phyloP scores from a whole-genome alignment of 2,329 filamentous ascomycete genomes.

The Ceratocystis ficicola region DNA sequence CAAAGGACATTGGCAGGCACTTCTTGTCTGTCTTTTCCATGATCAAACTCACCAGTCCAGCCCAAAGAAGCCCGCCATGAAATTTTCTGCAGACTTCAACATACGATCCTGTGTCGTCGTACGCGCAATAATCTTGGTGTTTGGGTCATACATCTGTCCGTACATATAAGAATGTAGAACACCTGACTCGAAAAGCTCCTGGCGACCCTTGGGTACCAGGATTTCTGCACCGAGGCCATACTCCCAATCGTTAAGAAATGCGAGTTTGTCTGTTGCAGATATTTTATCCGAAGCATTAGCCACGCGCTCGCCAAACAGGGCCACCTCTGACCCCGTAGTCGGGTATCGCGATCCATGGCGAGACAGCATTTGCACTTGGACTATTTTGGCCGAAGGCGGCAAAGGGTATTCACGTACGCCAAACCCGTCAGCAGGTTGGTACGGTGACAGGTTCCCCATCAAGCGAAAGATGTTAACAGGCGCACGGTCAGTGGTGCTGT shows the following conservation, averaged over 20 bases:
- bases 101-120: conserved; percentile 70
- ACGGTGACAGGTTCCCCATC: conserved; percentile 58
- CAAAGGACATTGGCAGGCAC: background rate
- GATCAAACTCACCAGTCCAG: conserved; percentile 44
- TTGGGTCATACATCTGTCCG: conserved; percentile 56
- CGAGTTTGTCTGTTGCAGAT: conserved; percentile 45
- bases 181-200: conserved; percentile 58
- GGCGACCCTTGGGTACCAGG: conserved; percentile 57
- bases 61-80: conserved; percentile 67
- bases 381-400: conserved; percentile 53
- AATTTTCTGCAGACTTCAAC: conserved; percentile 66
- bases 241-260: conserved; percentile 56
- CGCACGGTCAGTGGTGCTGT: background rate
- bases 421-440: conserved; percentile 59
- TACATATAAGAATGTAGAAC: conserved; percentile 63
- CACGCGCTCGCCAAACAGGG: conserved; percentile 45
- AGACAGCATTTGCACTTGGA: conserved; percentile 59
- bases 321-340: conserved; percentile 45
- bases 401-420: conserved; percentile 61
- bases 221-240: conserved; percentile 60
- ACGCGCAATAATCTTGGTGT: conserved; percentile 58
- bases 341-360: conserved; percentile 65
- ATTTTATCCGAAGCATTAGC: conserved; percentile 41
- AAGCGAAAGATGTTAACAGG: conserved; percentile 52
- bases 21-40: background rate